Percentiles rank a stretch among this genome's conserved stretches.
These are phyloP conservation scores for Epichloe hybrida DNA, from an alignment of 2,329 filamentous ascomycete species.

Conservation along the genomic window DNA sequence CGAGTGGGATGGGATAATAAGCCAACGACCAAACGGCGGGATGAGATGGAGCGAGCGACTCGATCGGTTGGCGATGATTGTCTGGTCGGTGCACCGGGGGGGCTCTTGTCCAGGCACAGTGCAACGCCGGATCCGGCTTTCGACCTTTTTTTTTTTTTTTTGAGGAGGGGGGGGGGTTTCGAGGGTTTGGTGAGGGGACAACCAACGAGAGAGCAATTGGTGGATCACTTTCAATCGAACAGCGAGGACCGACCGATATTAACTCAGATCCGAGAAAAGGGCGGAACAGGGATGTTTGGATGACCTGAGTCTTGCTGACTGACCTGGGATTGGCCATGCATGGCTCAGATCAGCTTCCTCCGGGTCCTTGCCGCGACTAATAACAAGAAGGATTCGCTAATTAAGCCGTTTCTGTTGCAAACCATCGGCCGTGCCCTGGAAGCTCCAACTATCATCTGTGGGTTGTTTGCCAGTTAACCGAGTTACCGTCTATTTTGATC, in stretches of 20 bases:
- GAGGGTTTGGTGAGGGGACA: not conserved
- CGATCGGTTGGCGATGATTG: slow-evolving; percentile 2
- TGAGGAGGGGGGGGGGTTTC: not conserved
- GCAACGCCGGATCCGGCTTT: not conserved
- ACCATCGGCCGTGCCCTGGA: not conserved
- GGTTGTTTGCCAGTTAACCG: too few relatives aligned
- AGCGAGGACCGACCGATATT: not conserved
- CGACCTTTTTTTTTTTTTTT: not conserved
- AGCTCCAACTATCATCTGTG: not conserved
- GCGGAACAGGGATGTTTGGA: slow-evolving; percentile 4
- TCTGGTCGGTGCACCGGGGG: not conserved
- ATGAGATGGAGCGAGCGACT: not conserved
- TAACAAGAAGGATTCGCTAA: not conserved
- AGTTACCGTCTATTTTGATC: too few relatives aligned
- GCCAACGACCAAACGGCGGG: not conserved
- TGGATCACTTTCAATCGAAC: not conserved
- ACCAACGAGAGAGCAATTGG: slow-evolving; percentile 3
- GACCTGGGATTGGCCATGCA: not conserved
- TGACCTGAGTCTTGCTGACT: not conserved
- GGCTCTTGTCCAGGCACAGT: not conserved
- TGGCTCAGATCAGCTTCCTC: not conserved
- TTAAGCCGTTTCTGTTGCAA: too few relatives aligned
- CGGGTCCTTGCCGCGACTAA: not conserved
- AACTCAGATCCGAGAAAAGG: not conserved
- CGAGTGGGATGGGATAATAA: not conserved